These are phyloP conservation scores for Massarina eburnea DNA, from an alignment of 2,329 filamentous ascomycete species.

Conservation along the genomic window DNA sequence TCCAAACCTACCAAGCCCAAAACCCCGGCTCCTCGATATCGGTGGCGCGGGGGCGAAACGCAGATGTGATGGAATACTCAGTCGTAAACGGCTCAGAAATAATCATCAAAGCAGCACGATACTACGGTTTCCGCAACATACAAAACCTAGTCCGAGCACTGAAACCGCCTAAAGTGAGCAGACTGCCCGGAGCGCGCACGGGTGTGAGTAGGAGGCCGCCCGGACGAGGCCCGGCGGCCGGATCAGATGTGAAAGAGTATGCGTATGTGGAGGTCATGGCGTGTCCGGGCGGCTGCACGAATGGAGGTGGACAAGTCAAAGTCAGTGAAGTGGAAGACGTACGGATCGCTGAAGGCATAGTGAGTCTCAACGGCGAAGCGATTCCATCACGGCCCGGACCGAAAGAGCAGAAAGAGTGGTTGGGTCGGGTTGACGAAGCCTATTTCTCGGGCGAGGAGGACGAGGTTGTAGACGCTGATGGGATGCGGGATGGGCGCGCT, in stretches of 20 bases:
- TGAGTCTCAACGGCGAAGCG: constrained; percentile 34
- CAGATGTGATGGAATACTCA: constrained; percentile 85
- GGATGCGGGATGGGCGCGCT: constrained; percentile 26
- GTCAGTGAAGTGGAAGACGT: constrained; percentile 69
- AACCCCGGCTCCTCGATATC: constrained; percentile 73
- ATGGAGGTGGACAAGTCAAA: constrained; percentile 94
- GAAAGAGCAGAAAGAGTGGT: constrained; percentile 77
- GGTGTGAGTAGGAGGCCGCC: constrained; percentile 58
- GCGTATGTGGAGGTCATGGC: constrained; percentile 99
- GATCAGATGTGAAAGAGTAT: constrained; percentile 68
- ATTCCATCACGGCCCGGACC: constrained; percentile 62
- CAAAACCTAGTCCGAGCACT: constrained; percentile 94
- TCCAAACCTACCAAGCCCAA: constrained; percentile 70
- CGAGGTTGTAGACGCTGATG: constrained; percentile 37
- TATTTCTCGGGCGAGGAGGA: constrained; percentile 74
- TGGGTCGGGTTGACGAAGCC: constrained; percentile 61
- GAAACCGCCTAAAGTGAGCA: constrained; percentile 75
- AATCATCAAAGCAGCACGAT: constrained; percentile 63
- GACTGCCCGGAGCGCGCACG: constrained; percentile 36
- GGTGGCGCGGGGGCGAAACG: constrained; percentile 76
- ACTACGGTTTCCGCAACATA: constrained; percentile 97
- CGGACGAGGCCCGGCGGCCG: constrained; percentile 52
- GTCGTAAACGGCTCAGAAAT: constrained; percentile 56
- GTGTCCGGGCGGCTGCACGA: constrained; percentile 97
- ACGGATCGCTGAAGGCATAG: constrained; percentile 30